Evolutionary conservation across 164 flowering plant genomes (phyloP).

Genomic region (Berberis thunbergii): DNA sequence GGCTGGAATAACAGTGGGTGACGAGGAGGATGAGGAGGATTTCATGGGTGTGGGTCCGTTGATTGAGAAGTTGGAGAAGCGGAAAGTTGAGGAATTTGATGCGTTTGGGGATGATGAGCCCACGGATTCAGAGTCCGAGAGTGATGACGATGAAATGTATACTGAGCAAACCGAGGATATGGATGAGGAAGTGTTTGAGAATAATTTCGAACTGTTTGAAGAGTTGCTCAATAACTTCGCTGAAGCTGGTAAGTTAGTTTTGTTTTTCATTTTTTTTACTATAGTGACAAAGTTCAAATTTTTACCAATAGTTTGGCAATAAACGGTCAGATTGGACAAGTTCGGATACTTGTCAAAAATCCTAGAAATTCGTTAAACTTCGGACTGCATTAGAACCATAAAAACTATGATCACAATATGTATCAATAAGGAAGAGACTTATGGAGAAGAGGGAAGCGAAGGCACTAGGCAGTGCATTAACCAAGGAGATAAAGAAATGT

Average conservation of each 20-base stretch:
- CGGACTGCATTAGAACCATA: too few species aligned
- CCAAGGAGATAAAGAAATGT: too few species aligned
- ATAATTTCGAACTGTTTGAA: conserved; percentile 43
- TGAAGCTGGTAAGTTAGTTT: conserved; percentile 9
- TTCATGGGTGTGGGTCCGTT: conserved; percentile 53
- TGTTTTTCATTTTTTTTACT: neutral
- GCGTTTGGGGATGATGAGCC: conserved; percentile 35
- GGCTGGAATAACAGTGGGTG: conserved; percentile 38
- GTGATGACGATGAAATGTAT: conserved; percentile 53
- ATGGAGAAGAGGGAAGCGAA: too few species aligned
- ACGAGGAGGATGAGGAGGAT: conserved; percentile 56
- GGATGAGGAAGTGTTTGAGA: conserved; percentile 31
- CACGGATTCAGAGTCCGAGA: conserved; percentile 61
- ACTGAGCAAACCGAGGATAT: conserved; percentile 23
- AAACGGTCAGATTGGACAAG: neutral
- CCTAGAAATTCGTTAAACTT: too few species aligned
- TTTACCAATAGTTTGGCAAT: neutral
- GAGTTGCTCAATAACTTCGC: conserved; percentile 40
- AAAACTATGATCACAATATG: too few species aligned
- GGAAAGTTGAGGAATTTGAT: conserved; percentile 24
- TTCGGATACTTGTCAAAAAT: neutral
- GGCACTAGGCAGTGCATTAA: too few species aligned
- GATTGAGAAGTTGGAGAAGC: conserved; percentile 54
- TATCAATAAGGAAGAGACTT: too few species aligned
- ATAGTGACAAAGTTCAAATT: neutral